A percentile compares a stretch with the other conserved stretches of the same genome.
phyloP scores from a whole-genome alignment of 1,284 basidiomycete species.

The Cutaneotrichosporon dermatis region DNA sequence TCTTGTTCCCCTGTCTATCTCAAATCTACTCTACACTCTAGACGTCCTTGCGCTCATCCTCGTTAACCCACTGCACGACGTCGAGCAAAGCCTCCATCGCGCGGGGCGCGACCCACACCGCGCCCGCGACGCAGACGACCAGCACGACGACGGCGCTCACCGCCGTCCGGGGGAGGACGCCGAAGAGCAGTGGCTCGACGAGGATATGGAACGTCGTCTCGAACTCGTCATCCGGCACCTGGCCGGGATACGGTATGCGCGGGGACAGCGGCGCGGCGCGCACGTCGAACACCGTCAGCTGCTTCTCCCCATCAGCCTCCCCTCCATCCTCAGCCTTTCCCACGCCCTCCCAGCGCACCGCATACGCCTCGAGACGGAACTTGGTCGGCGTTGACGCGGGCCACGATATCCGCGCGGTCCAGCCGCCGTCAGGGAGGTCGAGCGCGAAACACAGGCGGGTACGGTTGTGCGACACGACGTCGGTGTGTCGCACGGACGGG shows the following conservation, averaged over 20 bases:
- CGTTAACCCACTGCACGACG: neutral
- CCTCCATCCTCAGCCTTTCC: too few species aligned
- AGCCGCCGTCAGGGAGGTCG: conserved; percentile 13
- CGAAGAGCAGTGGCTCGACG: conserved; percentile 36
- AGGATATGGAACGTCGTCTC: conserved; percentile 27
- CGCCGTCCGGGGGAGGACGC: conserved; percentile 32
- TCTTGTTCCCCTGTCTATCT: neutral
- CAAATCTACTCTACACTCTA: neutral
- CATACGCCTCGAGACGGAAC: neutral
- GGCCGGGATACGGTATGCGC: conserved; percentile 16
- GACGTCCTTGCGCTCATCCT: neutral
- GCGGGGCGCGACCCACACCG: neutral
- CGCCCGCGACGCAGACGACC: conserved; percentile 3
- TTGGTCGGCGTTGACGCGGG: conserved; percentile 26
- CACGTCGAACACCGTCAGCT: conserved; percentile 16
- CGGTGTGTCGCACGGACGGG: neutral
- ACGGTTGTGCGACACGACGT: conserved; percentile 6
- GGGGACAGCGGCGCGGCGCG: conserved; percentile 23
- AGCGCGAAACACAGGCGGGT: conserved; percentile 23
- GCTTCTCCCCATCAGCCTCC: too few species aligned
- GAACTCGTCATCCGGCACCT: conserved; percentile 5
- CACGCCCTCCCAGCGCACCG: too few species aligned
- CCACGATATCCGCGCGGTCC: conserved; percentile 41
- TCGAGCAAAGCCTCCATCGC: neutral
- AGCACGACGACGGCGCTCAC: conserved; percentile 24